Percentiles rank a stretch among this genome's conserved stretches.
phyloP scores from a whole-genome alignment of 1,139 yeast genomes.

The Meyerozyma elateridarum region DNA sequence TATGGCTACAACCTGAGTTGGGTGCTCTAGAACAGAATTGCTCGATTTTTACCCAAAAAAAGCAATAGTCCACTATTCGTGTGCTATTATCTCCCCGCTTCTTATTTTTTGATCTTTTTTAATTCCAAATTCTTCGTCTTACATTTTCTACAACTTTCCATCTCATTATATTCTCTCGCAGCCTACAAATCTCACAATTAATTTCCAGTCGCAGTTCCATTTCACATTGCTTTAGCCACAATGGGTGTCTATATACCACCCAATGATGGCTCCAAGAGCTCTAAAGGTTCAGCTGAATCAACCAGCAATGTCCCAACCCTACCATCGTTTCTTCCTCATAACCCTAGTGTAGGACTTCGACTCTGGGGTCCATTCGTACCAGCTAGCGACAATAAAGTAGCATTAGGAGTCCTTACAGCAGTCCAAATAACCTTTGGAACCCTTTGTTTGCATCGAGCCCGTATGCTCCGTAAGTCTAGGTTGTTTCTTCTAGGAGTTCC shows the following conservation, averaged over 20 bases:
- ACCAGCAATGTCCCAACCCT: constrained; percentile 21
- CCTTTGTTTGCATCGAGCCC: constrained; percentile 21
- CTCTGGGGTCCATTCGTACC: constrained; percentile 65
- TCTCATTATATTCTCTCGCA: too few relatives aligned
- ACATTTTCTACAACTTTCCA: too few relatives aligned
- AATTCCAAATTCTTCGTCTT: too few relatives aligned
- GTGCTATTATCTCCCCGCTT: too few relatives aligned
- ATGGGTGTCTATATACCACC: constrained; percentile 19
- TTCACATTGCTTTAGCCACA: too few relatives aligned
- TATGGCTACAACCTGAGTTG: too few relatives aligned
- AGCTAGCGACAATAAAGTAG: constrained; percentile 52
- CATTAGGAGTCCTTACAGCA: constrained; percentile 43
- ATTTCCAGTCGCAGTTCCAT: too few relatives aligned
- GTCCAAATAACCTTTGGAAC: constrained; percentile 45
- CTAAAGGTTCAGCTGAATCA: constrained; percentile 13
- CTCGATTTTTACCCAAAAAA: too few relatives aligned
- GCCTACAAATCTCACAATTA: too few relatives aligned
- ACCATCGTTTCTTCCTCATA: constrained; percentile 24
- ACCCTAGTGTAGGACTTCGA: constrained; percentile 54
- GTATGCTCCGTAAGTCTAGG: constrained; percentile 13
- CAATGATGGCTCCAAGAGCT: constrained; percentile 13
- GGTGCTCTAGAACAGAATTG: too few relatives aligned
- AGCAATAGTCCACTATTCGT: too few relatives aligned
- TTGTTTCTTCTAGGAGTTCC: constrained; percentile 14
- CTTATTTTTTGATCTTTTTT: too few relatives aligned